Conservation (phyloP, 768 basidiomycete genomes). For the Gyrodon lividus region DNA sequence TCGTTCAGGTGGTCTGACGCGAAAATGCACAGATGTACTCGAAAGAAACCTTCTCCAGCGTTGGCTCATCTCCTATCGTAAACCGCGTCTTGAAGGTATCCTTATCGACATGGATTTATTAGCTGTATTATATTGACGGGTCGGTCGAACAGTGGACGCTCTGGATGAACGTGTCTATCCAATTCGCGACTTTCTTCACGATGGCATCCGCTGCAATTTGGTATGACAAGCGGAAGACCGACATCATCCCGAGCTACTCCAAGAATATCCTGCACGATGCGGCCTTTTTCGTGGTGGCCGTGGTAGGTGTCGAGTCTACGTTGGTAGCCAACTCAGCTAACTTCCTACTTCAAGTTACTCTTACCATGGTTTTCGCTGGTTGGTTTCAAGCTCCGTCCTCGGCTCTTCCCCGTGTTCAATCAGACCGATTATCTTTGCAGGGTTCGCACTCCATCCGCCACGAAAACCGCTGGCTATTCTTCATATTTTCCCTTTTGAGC, state of each 20-base stretch:
- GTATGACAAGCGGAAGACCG: conserved; percentile 46
- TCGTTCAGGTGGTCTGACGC: not conserved
- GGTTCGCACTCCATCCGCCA: conserved; percentile 49
- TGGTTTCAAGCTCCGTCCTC: conserved; percentile 10
- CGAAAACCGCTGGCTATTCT: conserved; percentile 41
- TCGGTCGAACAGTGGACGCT: conserved; percentile 41
- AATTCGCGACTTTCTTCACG: conserved; percentile 50
- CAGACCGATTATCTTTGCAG: conserved; percentile 24
- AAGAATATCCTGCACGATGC: conserved; percentile 40
- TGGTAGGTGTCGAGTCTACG: conserved; percentile 33
- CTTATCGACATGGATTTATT: not conserved
- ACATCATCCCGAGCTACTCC: conserved; percentile 33
- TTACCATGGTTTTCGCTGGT: conserved; percentile 50
- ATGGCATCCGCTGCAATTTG: conserved; percentile 47
- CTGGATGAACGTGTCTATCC: conserved; percentile 46
- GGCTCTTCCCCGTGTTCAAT: not conserved
- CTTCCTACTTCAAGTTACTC: conserved; percentile 30
- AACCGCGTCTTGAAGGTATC: conserved; percentile 48
- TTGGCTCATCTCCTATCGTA: conserved; percentile 46
- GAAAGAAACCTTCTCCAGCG: conserved; percentile 45
- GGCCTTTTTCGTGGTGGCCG: conserved; percentile 38
- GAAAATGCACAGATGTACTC: conserved; percentile 38
- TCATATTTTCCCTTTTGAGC: conserved; percentile 40
- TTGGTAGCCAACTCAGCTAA: not conserved
- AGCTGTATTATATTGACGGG: not conserved